Conservation (phyloP, 768 basidiomycete genomes). For the Stropharia rugosoannulata region DNA sequence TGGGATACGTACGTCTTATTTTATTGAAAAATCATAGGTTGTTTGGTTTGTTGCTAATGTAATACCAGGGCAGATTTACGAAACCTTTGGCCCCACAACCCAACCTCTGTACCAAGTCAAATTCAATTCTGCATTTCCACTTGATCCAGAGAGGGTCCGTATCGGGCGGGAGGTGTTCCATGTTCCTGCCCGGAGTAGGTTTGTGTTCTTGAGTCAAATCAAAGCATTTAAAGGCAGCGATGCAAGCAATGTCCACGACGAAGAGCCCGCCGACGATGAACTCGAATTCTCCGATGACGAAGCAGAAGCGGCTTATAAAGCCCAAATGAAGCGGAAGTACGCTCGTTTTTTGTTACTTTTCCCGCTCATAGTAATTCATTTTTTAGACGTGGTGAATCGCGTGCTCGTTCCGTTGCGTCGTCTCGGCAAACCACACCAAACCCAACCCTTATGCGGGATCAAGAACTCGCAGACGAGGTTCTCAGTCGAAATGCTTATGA, state of each 20-base stretch:
- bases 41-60: slow-evolving; percentile 10
- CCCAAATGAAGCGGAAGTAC: slow-evolving; percentile 59
- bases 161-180: slow-evolving; percentile 75
- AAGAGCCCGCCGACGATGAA: slow-evolving; percentile 89
- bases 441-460: slow-evolving; percentile 52
- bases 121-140: slow-evolving; percentile 65
- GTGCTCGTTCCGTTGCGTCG: slow-evolving; percentile 44
- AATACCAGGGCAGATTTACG: slow-evolving; percentile 64
- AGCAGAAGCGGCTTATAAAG: slow-evolving; percentile 74
- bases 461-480: slow-evolving; percentile 46
- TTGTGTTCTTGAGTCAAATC: slow-evolving; percentile 79
- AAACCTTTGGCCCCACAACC: slow-evolving; percentile 93
- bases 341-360: slow-evolving; percentile 19
- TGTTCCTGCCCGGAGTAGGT: slow-evolving; percentile 75
- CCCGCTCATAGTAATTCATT: not conserved
- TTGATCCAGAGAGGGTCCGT: slow-evolving; percentile 54
- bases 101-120: slow-evolving; percentile 89
- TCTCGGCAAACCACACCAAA: slow-evolving; percentile 58
- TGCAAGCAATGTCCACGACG: slow-evolving; percentile 92
- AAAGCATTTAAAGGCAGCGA: slow-evolving; percentile 81
- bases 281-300: slow-evolving; percentile 97
- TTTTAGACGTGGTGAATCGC: slow-evolving; percentile 52
- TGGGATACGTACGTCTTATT: slow-evolving; percentile 74
- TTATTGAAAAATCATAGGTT: slow-evolving; percentile 1
- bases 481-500: slow-evolving; percentile 63